Evolutionary conservation across 2,329 filamentous ascomycete genomes (phyloP).

Genomic region (Septoria linicola): DNA sequence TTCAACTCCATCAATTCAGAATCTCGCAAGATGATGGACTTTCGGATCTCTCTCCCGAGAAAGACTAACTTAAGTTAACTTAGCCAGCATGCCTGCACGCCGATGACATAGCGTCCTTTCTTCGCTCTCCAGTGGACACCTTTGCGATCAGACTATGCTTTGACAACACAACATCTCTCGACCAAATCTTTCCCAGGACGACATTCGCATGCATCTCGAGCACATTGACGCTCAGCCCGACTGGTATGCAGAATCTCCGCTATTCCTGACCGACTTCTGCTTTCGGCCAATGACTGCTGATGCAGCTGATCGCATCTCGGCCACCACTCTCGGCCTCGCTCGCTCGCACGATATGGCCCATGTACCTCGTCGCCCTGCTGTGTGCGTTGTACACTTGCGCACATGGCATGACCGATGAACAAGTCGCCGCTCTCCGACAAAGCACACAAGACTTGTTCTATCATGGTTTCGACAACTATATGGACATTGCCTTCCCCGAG

Average conservation of each 20-base stretch:
- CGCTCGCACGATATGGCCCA: conserved; percentile 36
- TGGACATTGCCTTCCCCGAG: conserved; percentile 89
- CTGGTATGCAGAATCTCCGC: not conserved
- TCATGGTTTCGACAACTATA: conserved; percentile 95
- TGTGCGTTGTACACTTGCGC: conserved; percentile 37
- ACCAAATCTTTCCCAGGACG: no score
- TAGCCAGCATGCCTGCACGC: not conserved
- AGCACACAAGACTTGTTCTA: conserved; percentile 76
- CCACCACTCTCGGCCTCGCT: conserved; percentile 22
- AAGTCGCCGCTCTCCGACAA: conserved; percentile 42
- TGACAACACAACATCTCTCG: no score
- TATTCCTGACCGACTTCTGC: not conserved
- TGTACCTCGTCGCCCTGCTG: conserved; percentile 36
- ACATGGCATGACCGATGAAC: conserved; percentile 48
- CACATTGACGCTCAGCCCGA: no score
- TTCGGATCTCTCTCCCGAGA: no score
- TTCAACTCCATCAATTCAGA: no score
- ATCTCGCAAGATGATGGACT: no score
- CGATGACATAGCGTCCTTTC: conserved; percentile 2
- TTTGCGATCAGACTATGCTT: no score
- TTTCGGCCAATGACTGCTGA: conserved; percentile 20
- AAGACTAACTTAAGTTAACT: no score
- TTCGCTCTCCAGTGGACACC: not conserved
- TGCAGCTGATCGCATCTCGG: conserved; percentile 30
- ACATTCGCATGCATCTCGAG: no score